These are phyloP conservation scores for Xylona heveae DNA, from an alignment of 495 filamentous ascomycete genomes.

Conservation along the genomic window DNA sequence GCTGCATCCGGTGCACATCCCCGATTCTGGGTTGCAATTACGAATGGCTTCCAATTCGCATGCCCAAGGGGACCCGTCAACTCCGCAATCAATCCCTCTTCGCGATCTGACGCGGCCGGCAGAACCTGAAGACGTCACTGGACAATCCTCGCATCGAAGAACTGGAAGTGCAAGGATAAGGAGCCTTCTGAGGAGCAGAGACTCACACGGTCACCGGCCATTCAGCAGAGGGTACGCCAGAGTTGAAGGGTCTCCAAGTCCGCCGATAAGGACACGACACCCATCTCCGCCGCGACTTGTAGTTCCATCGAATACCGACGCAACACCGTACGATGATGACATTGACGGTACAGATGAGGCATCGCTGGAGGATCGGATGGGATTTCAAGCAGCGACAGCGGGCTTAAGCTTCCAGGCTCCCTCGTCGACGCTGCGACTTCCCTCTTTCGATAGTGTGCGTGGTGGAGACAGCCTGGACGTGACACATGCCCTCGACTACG, in stretches of 20 bases:
- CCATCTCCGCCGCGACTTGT: constrained; percentile 5
- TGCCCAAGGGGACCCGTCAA: constrained; percentile 14
- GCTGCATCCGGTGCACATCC: too few species aligned
- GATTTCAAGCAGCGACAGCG: constrained; percentile 20
- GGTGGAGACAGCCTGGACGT: constrained; percentile 5
- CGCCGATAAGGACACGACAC: constrained; percentile 6
- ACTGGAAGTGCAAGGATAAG: constrained; percentile 11
- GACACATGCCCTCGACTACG: constrained; percentile 7
- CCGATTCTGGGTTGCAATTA: too few species aligned
- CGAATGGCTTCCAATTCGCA: constrained; percentile 18
- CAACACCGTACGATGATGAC: constrained; percentile 12
- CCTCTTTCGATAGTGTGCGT: too few species aligned
- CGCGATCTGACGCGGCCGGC: constrained; percentile 20
- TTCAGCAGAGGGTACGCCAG: constrained; percentile 13
- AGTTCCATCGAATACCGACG: constrained; percentile 7
- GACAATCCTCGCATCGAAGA: constrained; percentile 6
- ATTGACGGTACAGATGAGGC: too few species aligned
- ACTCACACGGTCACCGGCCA: constrained; percentile 6
- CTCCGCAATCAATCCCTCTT: constrained; percentile 19
- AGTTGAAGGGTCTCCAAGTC: constrained; percentile 16
- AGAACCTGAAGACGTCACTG: constrained; percentile 6
- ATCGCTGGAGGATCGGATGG: constrained; percentile 14
- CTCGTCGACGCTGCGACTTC: too few species aligned
- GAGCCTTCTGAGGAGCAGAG: constrained; percentile 10
- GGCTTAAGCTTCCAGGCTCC: constrained; percentile 18